Evolutionary conservation across 2,329 filamentous ascomycete genomes (phyloP), one percentile per base, ranked within the genome.

Genomic region (Phialophora expanda): DNA sequence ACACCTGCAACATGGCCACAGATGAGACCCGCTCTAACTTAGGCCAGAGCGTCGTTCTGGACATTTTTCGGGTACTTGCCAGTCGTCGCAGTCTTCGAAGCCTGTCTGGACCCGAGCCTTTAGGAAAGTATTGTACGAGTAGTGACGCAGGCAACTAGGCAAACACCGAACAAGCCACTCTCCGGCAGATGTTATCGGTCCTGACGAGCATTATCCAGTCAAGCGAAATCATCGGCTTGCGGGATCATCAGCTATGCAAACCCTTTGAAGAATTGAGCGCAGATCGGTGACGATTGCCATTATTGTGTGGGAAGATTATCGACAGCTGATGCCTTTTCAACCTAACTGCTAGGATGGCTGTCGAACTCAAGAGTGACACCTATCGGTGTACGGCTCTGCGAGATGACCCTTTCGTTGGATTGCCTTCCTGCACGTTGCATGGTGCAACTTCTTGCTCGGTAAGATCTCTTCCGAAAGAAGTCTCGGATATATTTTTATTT

Each of bases 351-450:
- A 34, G 32, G 32, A 34, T 34, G 11, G 32, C 32, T 34, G 9
- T 9, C 9, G 9, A 34, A 34, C 32, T 34, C 11, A 34, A 12
- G 32, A 34, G 32, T 9, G 32, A 34, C 2, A 9, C 32, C 32
- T 12, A 34, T 9, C 32, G 32, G 11, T 34, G 32, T 34, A 34
- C 8, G 9, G 9, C 17, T 48, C 44, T 48, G 44, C 44, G 11
- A 48, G 17, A 48, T 20, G 20, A 11, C 17, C 20, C 17, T n/a
- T 26, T n/a, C 20, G 32, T 48, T 58, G 46, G 56, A 58, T 58
- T 58, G 38, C 38, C 9, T 58, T 28, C 26, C 24, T 58, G 24
- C 56, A 58, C 56, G 11, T 38, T 46, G 17, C 9, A 17, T 57
- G 22, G 8, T 56, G 30, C 12, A 34, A 22, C 12, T 22, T 28